Evolutionary conservation across 1,284 basidiomycete genomes (phyloP), one percentile per base, ranked within the genome.

Genomic region (Mixia osmundae): DNA sequence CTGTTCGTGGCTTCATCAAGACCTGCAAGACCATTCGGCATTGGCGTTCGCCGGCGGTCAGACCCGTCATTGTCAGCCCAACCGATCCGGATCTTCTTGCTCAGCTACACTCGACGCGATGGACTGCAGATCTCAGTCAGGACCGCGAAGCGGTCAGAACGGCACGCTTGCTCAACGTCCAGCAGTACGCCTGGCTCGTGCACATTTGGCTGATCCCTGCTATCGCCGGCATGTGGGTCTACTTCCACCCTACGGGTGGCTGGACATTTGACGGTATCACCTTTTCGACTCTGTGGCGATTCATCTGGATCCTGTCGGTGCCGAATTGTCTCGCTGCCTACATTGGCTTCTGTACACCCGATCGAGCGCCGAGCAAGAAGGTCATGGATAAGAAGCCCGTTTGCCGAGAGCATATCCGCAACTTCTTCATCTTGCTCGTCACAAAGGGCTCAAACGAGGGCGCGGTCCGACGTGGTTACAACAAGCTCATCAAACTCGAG

Each of bases 371-470:
- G 41, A 42, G 34, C 40, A 51, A 42, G 45, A 51, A 29, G 34
- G 35, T 44, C 25, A 50, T 53, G 44, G 54, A 54, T 39, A 53
- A 55, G 49, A 53, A 53, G 44, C 50, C 51, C 3, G 56, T 57
- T 15, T 44, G 46, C 38, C 51, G 57, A 38, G 56, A 58, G 37
- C 51, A 56, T 40, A 57, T 58, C 36, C 53, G 56, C 42, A 54
- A 56, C 42, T 47, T 57, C 40, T 57, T 55, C 47, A 52, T 58
- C 39, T 49, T 57, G 20, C 52, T 56, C 29, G 57, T 58, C 39
- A 58, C 57, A 18, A 56, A 57, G 41, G 56, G 57, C 24, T 57
- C 57, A 4, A 58, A 58, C 47, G 55, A 56, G 31, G 47, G 51
- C 14, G 54, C 57, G 28, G 56, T 57, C 14, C 50, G 56, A 19